Evolutionary conservation across 352 stramenopile genomes (phyloP).

Genomic region (Aphanomyces euteiches): DNA sequence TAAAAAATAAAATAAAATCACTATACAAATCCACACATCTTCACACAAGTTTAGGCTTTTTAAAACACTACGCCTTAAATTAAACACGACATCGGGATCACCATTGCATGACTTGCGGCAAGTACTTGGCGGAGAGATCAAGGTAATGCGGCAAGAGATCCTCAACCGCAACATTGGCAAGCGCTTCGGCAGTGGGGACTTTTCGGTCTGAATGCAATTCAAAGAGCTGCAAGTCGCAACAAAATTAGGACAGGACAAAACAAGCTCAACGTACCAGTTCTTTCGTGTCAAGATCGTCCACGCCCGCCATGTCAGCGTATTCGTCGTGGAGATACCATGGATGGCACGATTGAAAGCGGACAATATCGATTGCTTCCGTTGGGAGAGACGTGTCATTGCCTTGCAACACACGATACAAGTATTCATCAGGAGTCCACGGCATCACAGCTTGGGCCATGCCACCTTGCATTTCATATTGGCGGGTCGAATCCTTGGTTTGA

Average conservation of each 20-base stretch:
- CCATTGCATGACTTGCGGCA: constrained; percentile 65
- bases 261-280: constrained; percentile 59
- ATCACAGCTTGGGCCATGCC: constrained; percentile 48
- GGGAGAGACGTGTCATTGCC: constrained; percentile 60
- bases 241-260: background rate
- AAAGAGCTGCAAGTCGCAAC: constrained; percentile 5
- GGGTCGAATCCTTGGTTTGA: constrained; percentile 47
- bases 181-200: constrained; percentile 40
- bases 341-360: constrained; percentile 76
- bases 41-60: too few relatives aligned
- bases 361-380: constrained; percentile 50
- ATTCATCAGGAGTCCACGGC: constrained; percentile 78
- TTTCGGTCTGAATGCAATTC: constrained; percentile 34
- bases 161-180: constrained; percentile 42
- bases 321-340: constrained; percentile 57
- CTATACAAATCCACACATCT: too few relatives aligned
- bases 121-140: constrained; percentile 63
- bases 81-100: constrained; percentile 32
- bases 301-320: constrained; percentile 46
- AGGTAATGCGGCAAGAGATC: constrained; percentile 63
- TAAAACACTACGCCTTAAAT: too few relatives aligned
- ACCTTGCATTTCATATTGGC: constrained; percentile 2
- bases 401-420: constrained; percentile 62
- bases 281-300: constrained; percentile 55
- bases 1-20: too few relatives aligned